Conservation (phyloP, 1,284 basidiomycete species). For the Afroboletus lepidellus region DNA sequence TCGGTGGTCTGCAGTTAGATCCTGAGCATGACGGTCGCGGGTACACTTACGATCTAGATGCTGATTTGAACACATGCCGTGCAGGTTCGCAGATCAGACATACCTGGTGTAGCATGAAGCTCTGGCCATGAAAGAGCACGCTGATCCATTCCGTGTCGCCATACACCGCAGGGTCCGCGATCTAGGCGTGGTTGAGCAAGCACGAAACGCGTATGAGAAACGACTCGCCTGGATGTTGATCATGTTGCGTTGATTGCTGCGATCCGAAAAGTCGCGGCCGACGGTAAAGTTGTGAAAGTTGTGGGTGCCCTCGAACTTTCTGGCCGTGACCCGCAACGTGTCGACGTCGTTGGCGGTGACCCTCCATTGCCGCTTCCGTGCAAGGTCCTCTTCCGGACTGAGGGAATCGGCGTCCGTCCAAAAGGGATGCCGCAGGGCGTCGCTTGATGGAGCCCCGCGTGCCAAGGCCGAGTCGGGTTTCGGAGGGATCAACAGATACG, state of each 20-base stretch:
- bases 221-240: conserved; percentile 71
- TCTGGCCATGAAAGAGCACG: conserved; percentile 93
- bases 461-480: conserved; percentile 71
- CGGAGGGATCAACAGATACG: conserved; percentile 91
- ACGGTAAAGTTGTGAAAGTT: conserved; percentile 99
- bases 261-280: conserved; percentile 80
- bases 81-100: conserved; percentile 22
- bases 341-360: conserved; percentile 54
- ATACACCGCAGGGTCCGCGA: conserved; percentile 78
- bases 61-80: conserved; percentile 6
- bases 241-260: conserved; percentile 82
- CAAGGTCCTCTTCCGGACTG: conserved; percentile 53
- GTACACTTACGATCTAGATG: conserved; percentile 22
- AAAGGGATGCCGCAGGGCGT: conserved; percentile 40
- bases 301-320: conserved; percentile 77
- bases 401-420: conserved; percentile 46
- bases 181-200: conserved; percentile 40
- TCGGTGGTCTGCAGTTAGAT: conserved; percentile 10
- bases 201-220: neutral
- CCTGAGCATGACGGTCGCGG: neutral
- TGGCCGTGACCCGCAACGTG: conserved; percentile 54
- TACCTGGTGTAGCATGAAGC: conserved; percentile 98
- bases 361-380: conserved; percentile 69
- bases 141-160: conserved; percentile 95
- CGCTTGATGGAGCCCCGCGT: conserved; percentile 28